phyloP scores from a whole-genome alignment of 371 early-diverging fungal genomes.

The Lichtheimia ornata region DNA sequence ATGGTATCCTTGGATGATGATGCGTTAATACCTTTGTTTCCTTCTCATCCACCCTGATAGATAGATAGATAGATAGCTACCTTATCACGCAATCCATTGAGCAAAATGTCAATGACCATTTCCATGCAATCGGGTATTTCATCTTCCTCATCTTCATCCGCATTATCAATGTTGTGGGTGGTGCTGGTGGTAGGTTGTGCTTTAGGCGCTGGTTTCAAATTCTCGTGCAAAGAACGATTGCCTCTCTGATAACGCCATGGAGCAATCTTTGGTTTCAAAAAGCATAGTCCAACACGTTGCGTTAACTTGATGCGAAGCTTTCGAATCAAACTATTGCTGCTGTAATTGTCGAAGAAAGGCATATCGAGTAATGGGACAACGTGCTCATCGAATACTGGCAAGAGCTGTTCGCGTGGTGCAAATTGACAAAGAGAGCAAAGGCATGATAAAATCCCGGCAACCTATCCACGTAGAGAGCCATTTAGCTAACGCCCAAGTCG shows the following conservation, averaged over 20 bases:
- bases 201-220: constrained; percentile 28
- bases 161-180: constrained; percentile 17
- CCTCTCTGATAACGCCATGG: constrained; percentile 80
- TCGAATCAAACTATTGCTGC: constrained; percentile 72
- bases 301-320: constrained; percentile 82
- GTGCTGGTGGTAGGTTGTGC: constrained; percentile 10
- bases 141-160: constrained; percentile 51
- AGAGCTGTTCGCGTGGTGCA: constrained; percentile 64
- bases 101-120: constrained; percentile 74
- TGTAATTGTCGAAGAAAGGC: constrained; percentile 55
- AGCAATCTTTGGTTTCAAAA: constrained; percentile 71
- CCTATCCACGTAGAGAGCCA: constrained; percentile 14
- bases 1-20: constrained; percentile 77
- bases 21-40: not conserved
- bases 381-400: constrained; percentile 59
- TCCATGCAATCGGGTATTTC: constrained; percentile 75
- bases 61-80: constrained; percentile 45
- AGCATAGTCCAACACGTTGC: constrained; percentile 80
- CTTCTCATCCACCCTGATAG: not conserved
- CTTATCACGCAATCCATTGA: constrained; percentile 81
- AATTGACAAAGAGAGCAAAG: constrained; percentile 73
- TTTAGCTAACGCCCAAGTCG: not conserved
- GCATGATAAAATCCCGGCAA: constrained; percentile 63
- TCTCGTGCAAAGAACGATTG: constrained; percentile 50
- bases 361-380: constrained; percentile 54